Evolutionary conservation across 768 basidiomycete genomes (phyloP).

Genomic region (Boletellus sp.): DNA sequence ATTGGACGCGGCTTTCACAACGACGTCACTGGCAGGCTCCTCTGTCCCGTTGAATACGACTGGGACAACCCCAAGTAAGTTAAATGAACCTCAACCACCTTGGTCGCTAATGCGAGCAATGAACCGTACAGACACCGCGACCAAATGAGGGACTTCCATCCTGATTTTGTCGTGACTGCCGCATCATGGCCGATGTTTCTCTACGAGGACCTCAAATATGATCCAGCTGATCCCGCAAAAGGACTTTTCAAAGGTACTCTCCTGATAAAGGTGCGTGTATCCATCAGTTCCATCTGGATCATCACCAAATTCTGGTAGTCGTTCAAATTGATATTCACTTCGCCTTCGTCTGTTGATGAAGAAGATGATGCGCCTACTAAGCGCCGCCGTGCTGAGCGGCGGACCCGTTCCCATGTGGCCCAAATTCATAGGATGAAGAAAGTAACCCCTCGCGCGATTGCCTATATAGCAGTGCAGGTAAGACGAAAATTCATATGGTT

Average conservation of each 20-base stretch:
- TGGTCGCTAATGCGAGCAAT: neutral
- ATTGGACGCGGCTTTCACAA: conserved; percentile 3
- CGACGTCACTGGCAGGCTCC: neutral
- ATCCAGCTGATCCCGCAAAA: conserved; percentile 6
- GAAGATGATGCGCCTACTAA: too few species aligned
- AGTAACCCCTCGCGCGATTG: conserved; percentile 1
- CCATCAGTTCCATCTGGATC: neutral
- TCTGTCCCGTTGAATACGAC: conserved; percentile 11
- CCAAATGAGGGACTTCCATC: conserved; percentile 12
- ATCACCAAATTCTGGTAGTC: conserved; percentile 4
- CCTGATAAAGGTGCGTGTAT: conserved; percentile 14
- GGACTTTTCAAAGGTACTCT: conserved; percentile 18
- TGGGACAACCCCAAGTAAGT: conserved; percentile 2
- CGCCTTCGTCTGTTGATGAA: conserved; percentile 12
- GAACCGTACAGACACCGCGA: neutral
- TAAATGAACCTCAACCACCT: neutral
- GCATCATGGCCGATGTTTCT: conserved; percentile 18
- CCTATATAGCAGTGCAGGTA: conserved; percentile 27
- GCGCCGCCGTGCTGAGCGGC: too few species aligned
- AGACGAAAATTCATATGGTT: neutral
- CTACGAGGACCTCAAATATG: conserved; percentile 7
- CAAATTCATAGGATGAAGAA: neutral
- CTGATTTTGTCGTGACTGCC: conserved; percentile 13
- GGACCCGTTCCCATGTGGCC: neutral
- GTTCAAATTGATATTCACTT: conserved; percentile 16